phyloP scores from a whole-genome alignment of 1,284 basidiomycete genomes.

The Marasmius oreades region DNA sequence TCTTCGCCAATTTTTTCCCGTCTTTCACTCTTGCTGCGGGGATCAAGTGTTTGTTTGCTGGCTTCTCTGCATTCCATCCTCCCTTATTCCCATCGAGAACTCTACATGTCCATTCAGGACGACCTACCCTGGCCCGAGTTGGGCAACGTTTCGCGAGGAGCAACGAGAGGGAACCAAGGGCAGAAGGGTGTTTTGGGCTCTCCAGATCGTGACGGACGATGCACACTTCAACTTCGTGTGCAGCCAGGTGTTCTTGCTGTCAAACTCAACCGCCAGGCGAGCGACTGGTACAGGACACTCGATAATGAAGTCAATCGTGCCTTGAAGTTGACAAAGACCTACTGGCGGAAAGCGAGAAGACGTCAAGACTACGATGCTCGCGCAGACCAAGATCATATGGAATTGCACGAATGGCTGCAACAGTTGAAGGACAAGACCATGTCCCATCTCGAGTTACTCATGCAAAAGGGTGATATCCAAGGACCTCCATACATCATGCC shows the following conservation, averaged over 20 bases:
- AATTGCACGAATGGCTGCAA: slow-evolving; percentile 78
- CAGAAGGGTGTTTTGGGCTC: slow-evolving; percentile 71
- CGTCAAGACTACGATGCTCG: slow-evolving; percentile 78
- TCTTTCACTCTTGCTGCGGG: slow-evolving; percentile 8
- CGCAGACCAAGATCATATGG: slow-evolving; percentile 83
- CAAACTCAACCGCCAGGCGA: slow-evolving; percentile 64
- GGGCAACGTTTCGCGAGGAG: slow-evolving; percentile 76
- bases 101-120: slow-evolving; percentile 50
- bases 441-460: slow-evolving; percentile 77
- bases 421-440: slow-evolving; percentile 82
- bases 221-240: slow-evolving; percentile 68
- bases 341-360: slow-evolving; percentile 72
- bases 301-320: slow-evolving; percentile 73
- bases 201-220: slow-evolving; percentile 67
- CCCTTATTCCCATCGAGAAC: slow-evolving; percentile 12
- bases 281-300: slow-evolving; percentile 74
- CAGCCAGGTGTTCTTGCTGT: slow-evolving; percentile 77
- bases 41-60: slow-evolving; percentile 14
- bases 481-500: slow-evolving; percentile 77
- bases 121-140: slow-evolving; percentile 81
- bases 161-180: slow-evolving; percentile 79
- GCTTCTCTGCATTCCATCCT: slow-evolving; percentile 16
- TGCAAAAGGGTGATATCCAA: slow-evolving; percentile 81
- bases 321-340: slow-evolving; percentile 77
- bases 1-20: slow-evolving; percentile 18